These are phyloP conservation scores for Camellia sinensis DNA, from an alignment of 148 eudicot species.

Conservation along the genomic window DNA sequence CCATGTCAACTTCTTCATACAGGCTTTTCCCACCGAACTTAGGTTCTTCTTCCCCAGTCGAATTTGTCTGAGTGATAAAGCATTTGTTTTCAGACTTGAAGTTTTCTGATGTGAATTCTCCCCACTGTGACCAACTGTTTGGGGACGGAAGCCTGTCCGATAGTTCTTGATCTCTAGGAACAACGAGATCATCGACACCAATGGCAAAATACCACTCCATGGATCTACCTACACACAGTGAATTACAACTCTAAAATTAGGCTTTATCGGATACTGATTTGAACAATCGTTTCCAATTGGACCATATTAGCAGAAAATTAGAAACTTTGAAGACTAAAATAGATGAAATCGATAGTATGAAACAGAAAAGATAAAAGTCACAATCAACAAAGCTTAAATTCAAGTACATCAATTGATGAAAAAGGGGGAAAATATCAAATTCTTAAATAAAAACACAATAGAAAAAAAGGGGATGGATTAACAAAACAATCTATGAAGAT, in stretches of 20 bases:
- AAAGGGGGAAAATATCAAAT: background rate
- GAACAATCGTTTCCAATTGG: too few species aligned
- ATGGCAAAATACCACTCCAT: conserved; percentile 67
- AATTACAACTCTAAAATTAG: too few species aligned
- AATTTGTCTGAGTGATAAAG: conserved; percentile 18
- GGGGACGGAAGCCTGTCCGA: conserved; percentile 55
- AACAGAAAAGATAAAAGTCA: background rate
- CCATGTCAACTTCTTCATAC: conserved; percentile 32
- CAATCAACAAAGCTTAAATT: background rate
- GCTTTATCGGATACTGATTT: too few species aligned
- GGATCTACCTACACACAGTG: conserved; percentile 23
- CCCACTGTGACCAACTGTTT: conserved; percentile 63
- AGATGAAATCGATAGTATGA: too few species aligned
- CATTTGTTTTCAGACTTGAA: conserved; percentile 33
- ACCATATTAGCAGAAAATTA: too few species aligned
- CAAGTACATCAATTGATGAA: background rate
- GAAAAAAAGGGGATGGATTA: background rate
- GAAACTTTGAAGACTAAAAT: too few species aligned
- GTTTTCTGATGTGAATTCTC: conserved; percentile 29
- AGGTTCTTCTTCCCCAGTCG: conserved; percentile 24
- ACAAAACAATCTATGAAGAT: background rate
- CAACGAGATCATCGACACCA: conserved; percentile 50
- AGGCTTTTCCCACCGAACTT: conserved; percentile 18
- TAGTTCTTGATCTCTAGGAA: conserved; percentile 48
- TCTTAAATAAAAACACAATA: background rate